Base-by-base conservation (phyloP, 2,329 filamentous ascomycete species). In the Thielaviopsis punctulata region DNA sequence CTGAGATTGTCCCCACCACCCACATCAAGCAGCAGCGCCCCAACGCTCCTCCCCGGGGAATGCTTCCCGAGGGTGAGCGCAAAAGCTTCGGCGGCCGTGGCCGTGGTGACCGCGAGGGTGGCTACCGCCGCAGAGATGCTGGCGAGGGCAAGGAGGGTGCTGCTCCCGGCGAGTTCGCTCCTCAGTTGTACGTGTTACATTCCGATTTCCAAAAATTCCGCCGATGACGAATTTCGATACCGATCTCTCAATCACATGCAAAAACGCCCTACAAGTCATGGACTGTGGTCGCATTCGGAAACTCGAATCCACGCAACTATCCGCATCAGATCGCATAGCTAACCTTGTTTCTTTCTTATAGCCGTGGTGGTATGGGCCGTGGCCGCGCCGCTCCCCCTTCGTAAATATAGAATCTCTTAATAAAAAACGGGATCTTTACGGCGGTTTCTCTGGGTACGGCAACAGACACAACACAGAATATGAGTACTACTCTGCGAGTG, bases 1-100 rank as follows among this genome's bases (percentile, higher is more conserved):
- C 92, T 69, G 92, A 98, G 82, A 95, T 98, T 69, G 92, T 98
- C 62, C 92, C 92, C 64, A 88, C 93, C 67, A 98, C 92, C 67
- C 92, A 98, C 84, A 96, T 98, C 78, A 98, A 98, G 86, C 89
- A 95, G 79, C 88, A 95, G 80, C 87, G 92, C 73, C 92, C 87
- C 65, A 88, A 95, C 75, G 89, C 88, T 75, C 90, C 90, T 72
- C 90, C 92, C 68, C 89, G 92, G 67, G 92, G 92, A 69, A 96
- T 98, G 92, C 82, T 96, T 76, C 88, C 88, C 65, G 89, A 94
- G 69, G 73, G 77, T 59, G 79, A 82, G 68, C 79, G 83, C 68
- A 82, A 87, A 73, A 82, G 84, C 62, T 86, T 86, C 66, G 83
- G 85, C 71, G 83, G 85, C 71, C 84, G 86, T 75, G 82, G 84